Evolutionary conservation across 2,329 filamentous ascomycete species (phyloP).

Genomic region (Diplocarpon rosae): DNA sequence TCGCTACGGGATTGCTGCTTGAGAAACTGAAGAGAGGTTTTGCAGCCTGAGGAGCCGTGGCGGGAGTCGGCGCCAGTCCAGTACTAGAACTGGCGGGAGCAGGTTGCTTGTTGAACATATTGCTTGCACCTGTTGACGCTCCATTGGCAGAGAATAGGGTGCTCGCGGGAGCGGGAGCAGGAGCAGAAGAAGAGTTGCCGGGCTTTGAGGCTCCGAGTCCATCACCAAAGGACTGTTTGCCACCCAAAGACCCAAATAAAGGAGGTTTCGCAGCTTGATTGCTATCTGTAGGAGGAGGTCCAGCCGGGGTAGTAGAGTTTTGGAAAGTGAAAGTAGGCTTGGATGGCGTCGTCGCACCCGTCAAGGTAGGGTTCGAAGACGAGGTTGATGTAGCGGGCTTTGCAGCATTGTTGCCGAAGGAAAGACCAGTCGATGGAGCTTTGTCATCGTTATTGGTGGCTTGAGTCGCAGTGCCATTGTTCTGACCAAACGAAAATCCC

Average conservation of each 20-base stretch:
- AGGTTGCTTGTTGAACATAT: slow-evolving; percentile 4
- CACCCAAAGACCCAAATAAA: slow-evolving; percentile 12
- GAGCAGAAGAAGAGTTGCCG: slow-evolving; percentile 6
- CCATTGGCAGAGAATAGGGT: slow-evolving; percentile 3
- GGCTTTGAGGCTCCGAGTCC: not conserved
- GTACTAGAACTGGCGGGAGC: slow-evolving; percentile 8
- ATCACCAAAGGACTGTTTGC: slow-evolving; percentile 9
- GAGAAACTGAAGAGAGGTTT: slow-evolving; percentile 16
- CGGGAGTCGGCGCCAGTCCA: slow-evolving; percentile 2
- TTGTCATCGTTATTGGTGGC: slow-evolving; percentile 3
- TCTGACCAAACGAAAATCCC: slow-evolving; percentile 10
- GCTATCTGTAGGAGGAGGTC: slow-evolving; percentile 23
- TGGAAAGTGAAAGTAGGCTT: slow-evolving; percentile 14
- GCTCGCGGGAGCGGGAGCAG: not conserved
- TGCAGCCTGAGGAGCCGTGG: slow-evolving; percentile 11
- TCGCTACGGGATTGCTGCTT: slow-evolving; percentile 8
- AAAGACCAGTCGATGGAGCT: slow-evolving; percentile 6
- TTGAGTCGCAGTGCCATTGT: too few species aligned
- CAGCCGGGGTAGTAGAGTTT: slow-evolving; percentile 26
- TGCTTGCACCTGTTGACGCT: not conserved
- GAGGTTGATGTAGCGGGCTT: slow-evolving; percentile 7
- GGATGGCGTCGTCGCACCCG: slow-evolving; percentile 23
- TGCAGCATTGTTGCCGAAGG: slow-evolving; percentile 7
- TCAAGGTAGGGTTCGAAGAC: slow-evolving; percentile 18
- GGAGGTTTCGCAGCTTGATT: slow-evolving; percentile 7